phyloP scores from a whole-genome alignment of 2,329 filamentous ascomycete species.

The Phaeosphaeriaceae sp. region DNA sequence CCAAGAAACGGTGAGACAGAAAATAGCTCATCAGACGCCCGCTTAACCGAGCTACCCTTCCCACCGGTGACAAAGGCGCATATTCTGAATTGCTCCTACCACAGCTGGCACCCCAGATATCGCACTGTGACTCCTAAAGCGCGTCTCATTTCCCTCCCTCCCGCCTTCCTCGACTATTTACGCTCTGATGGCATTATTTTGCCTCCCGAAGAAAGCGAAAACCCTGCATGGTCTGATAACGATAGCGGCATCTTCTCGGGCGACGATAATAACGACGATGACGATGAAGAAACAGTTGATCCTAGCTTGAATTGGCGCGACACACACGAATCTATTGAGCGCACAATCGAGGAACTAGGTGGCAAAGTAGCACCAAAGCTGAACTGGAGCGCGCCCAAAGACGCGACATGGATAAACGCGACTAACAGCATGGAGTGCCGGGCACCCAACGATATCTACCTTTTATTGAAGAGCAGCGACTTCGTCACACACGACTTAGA shows the following conservation, averaged over 20 bases:
- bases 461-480: conserved; percentile 91
- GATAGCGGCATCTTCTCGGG: conserved; percentile 60
- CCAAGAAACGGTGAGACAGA: not conserved
- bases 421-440: conserved; percentile 93
- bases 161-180: conserved; percentile 82
- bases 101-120: conserved; percentile 89
- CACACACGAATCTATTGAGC: conserved; percentile 77
- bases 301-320: conserved; percentile 68
- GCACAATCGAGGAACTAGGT: conserved; percentile 79
- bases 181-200: conserved; percentile 91
- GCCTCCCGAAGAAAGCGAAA: conserved; percentile 68
- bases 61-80: conserved; percentile 84
- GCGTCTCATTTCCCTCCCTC: conserved; percentile 77
- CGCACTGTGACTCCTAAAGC: conserved; percentile 83
- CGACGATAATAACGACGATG: conserved; percentile 53
- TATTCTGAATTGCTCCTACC: conserved; percentile 93
- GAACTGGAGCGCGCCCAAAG: conserved; percentile 97
- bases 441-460: conserved; percentile 87
- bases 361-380: conserved; percentile 90
- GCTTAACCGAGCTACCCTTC: conserved; percentile 65
- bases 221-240: conserved; percentile 53
- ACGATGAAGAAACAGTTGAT: conserved; percentile 65
- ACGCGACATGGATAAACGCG: conserved; percentile 87
- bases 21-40: conserved; percentile 12
- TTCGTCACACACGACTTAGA: conserved; percentile 95